Evolutionary conservation across 202 grass and related monocot species (phyloP), one percentile per base, ranked within the genome.

Genomic region (Saccharum hybrid): DNA sequence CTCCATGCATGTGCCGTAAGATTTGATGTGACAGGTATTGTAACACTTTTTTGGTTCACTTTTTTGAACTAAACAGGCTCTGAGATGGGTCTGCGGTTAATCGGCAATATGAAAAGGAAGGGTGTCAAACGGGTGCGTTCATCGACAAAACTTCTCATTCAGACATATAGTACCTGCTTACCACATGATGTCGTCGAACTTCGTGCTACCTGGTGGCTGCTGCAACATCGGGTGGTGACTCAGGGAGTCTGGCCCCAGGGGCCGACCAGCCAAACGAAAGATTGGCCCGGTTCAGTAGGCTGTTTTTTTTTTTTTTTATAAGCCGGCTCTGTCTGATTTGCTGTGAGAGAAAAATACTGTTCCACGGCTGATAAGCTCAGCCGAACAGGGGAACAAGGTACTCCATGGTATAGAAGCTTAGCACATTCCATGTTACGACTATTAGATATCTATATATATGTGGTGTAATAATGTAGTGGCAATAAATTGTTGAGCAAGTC

Each of bases 361-460:
- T 26, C 1, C 26, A 26, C 26, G 26, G 26, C 26, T 26, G 26
- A 26, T 26, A 26, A 26, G 26, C 26, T 26, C 26, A 26, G 26
- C 26, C 26, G 26, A 26, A 26, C 26, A 26, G 26, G 26, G 26
- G 26, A 49, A 5, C 46, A 49, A 51, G 15, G 19, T 48, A 36
- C 41, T 36, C 34, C 41, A 52, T 19, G 15, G 11, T 78, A 63
- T 66, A 49, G 76, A 31, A 36, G 18, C 40, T 12, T 52, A 52
- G 71, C 46, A 80, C 63, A 80, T 80, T 80, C 78, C 78, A 69
- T 56, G 78, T 69, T 26, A 30, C 22, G 16, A 26, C 8, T 23
- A 72, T 18, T 2, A 68, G 31, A 22, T 28, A 57, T 38, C 12
- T 14, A 5, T n/a, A 19, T 14, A 5, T n/a, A 19, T 54, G 15